Conservation (phyloP, 202 grass and related monocot genomes). For the Dendrocalamus latiflorus region DNA sequence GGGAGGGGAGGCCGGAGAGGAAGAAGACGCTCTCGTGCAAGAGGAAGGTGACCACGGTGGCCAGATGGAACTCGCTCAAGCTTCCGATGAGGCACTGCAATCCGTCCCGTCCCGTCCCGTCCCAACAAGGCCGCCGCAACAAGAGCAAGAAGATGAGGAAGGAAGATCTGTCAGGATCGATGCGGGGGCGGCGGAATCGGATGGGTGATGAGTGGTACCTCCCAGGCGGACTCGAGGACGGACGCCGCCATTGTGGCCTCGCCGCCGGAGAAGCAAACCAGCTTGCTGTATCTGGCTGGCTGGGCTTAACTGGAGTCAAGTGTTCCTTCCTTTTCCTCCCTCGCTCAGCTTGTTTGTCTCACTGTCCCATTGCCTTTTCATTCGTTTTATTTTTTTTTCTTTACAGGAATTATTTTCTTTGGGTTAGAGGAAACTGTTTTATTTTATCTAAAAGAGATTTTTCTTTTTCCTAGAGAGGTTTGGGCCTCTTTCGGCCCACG, state of each 20-base stretch:
- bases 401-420: no score
- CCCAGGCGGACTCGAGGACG: conserved; percentile 59
- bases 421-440: no score
- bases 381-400: no score
- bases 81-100: conserved; percentile 49
- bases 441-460: no score
- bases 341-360: no score
- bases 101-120: neutral
- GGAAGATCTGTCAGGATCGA: conserved; percentile 11
- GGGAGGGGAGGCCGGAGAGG: conserved; percentile 74
- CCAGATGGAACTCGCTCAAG: conserved; percentile 88
- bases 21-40: conserved; percentile 87
- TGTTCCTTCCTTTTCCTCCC: no score
- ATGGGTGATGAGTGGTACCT: conserved; percentile 24
- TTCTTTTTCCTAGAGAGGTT: no score
- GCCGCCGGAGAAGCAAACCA: neutral
- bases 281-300: no score
- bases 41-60: conserved; percentile 69
- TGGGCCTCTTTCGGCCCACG: no score
- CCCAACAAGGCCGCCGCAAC: neutral
- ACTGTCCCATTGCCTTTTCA: no score
- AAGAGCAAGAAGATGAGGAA: neutral
- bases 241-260: conserved; percentile 28
- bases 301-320: no score
- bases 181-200: neutral